Percentiles rank a stretch among this genome's conserved stretches.
Conservation (phyloP, 1,139 yeast species). For the Candida freyschussii region DNA sequence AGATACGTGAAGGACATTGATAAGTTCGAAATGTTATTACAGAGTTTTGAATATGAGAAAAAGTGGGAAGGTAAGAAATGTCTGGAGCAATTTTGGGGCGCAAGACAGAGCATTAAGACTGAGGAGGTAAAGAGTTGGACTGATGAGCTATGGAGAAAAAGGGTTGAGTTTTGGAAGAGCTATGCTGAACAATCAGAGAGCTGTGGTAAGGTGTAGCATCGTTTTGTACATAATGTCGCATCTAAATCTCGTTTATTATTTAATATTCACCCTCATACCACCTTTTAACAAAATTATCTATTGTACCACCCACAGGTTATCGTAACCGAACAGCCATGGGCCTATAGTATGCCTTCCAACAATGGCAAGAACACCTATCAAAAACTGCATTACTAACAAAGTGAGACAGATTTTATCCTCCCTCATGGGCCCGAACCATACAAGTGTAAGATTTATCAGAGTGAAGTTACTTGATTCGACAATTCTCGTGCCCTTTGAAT, state of each 20-base stretch:
- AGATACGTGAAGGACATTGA: slow-evolving; percentile 90
- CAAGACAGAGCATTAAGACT: slow-evolving; percentile 63
- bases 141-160: slow-evolving; percentile 56
- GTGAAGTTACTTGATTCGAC: slow-evolving; percentile 75
- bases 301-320: slow-evolving; percentile 48
- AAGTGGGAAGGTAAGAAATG: slow-evolving; percentile 50
- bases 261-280: not conserved
- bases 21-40: slow-evolving; percentile 86
- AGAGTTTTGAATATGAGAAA: slow-evolving; percentile 87
- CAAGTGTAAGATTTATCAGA: slow-evolving; percentile 72
- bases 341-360: slow-evolving; percentile 79
- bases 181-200: slow-evolving; percentile 1
- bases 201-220: no score
- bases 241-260: not conserved
- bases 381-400: slow-evolving; percentile 58
- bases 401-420: slow-evolving; percentile 69
- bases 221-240: no score
- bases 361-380: slow-evolving; percentile 62
- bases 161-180: slow-evolving; percentile 41
- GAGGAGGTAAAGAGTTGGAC: slow-evolving; percentile 69
- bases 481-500: slow-evolving; percentile 25
- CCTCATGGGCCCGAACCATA: slow-evolving; percentile 84
- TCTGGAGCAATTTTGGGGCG: slow-evolving; percentile 64
- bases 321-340: slow-evolving; percentile 82
- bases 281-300: not conserved